phyloP scores from a whole-genome alignment of 2,329 filamentous ascomycete genomes.

The Fusarium brevicatenulatum region DNA sequence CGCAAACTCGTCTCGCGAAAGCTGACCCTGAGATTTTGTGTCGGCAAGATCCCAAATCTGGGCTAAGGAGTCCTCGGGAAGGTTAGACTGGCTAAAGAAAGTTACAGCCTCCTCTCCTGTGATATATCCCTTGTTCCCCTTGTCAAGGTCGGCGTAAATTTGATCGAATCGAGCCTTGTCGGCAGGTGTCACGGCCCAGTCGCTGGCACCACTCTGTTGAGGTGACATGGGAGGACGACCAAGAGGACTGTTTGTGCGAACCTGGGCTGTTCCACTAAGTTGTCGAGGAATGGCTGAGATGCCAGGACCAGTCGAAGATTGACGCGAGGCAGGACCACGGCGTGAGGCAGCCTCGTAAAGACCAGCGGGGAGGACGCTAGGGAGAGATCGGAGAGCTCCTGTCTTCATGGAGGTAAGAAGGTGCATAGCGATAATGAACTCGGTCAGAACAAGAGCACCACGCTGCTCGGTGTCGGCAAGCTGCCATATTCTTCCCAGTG shows the following conservation, averaged over 20 bases:
- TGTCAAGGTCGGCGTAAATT: constrained; percentile 87
- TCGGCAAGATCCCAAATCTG: constrained; percentile 98
- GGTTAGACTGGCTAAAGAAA: constrained; percentile 91
- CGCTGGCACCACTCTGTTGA: constrained; percentile 56
- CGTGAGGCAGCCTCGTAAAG: constrained; percentile 91
- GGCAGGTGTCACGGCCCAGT: constrained; percentile 84
- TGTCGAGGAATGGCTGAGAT: constrained; percentile 82
- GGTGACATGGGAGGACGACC: constrained; percentile 60
- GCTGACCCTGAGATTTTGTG: constrained; percentile 86
- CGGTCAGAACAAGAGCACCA: constrained; percentile 84
- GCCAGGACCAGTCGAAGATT: constrained; percentile 62
- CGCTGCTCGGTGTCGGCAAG: constrained; percentile 93
- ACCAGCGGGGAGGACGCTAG: constrained; percentile 81
- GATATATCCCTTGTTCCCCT: constrained; percentile 81
- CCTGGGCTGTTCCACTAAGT: constrained; percentile 75
- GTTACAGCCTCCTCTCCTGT: constrained; percentile 93
- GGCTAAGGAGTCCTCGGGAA: constrained; percentile 88
- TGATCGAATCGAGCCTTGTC: constrained; percentile 91
- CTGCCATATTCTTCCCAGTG: constrained; percentile 95
- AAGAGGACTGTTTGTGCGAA: constrained; percentile 70
- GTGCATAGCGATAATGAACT: constrained; percentile 99
- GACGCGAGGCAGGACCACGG: constrained; percentile 60
- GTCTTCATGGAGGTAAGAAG: constrained; percentile 91
- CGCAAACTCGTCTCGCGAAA: constrained; percentile 91
- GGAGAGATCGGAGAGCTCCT: constrained; percentile 80